phyloP scores from a whole-genome alignment of 2,329 filamentous ascomycete species.

The Ceratocystis diversiconidia region DNA sequence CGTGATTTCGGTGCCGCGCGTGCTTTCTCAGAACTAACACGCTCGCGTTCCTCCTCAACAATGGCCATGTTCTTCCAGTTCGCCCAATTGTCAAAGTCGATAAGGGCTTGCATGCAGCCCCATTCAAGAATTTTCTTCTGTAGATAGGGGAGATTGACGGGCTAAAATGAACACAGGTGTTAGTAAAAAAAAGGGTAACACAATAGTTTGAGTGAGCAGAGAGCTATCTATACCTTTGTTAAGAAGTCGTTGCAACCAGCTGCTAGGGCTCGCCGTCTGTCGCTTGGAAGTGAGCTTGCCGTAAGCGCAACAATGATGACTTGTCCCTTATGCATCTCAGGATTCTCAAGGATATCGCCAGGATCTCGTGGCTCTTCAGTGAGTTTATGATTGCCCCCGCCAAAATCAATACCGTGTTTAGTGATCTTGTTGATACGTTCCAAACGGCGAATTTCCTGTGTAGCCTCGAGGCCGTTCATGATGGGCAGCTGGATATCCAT shows the following conservation, averaged over 20 bases:
- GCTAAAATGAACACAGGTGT: constrained; percentile 35
- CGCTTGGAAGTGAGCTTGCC: constrained; percentile 84
- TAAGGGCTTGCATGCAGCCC: constrained; percentile 98
- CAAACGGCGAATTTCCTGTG: constrained; percentile 79
- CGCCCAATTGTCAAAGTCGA: constrained; percentile 96
- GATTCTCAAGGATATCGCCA: constrained; percentile 55
- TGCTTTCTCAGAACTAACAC: constrained; percentile 22
- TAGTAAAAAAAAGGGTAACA: not conserved
- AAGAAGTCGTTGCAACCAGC: constrained; percentile 97
- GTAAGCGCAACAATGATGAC: constrained; percentile 97
- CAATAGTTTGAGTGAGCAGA: too few relatives aligned
- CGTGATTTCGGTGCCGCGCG: constrained; percentile 32
- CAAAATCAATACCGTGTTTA: constrained; percentile 9
- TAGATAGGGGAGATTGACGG: constrained; percentile 94
- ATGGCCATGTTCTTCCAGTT: constrained; percentile 80
- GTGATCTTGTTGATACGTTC: constrained; percentile 82
- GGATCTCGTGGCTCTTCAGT: constrained; percentile 30
- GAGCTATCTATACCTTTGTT: constrained; percentile 57
- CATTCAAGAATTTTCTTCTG: constrained; percentile 97
- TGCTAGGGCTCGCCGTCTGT: constrained; percentile 84
- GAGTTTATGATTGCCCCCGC: not conserved
- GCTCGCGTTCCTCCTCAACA: constrained; percentile 23
- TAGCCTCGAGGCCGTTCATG: constrained; percentile 91
- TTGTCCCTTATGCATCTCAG: constrained; percentile 74
- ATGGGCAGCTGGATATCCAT: constrained; percentile 98